phyloP scores from a whole-genome alignment of 202 grass and related monocot genomes.

The Saccharum hybrid region DNA sequence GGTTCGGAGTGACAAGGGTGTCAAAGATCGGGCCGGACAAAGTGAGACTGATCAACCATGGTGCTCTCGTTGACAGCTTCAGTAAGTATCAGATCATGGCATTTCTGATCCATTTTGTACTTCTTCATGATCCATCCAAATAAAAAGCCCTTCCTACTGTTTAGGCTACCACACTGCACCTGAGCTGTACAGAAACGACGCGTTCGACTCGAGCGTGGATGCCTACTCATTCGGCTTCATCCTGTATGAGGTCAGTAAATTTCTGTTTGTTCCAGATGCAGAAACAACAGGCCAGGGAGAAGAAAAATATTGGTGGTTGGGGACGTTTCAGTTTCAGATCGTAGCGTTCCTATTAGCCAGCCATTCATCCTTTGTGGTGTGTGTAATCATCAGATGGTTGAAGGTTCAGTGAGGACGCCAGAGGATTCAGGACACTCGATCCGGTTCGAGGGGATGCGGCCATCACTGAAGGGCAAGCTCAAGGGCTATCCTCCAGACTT shows the following conservation, averaged over 20 bases:
- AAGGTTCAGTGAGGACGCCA: slow-evolving; percentile 59
- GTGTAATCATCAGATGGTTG: slow-evolving; percentile 70
- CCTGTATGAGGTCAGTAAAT: slow-evolving; percentile 72
- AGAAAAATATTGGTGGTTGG: neutral
- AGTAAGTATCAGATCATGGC: slow-evolving; percentile 54
- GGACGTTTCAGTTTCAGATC: neutral
- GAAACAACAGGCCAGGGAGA: neutral
- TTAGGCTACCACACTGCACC: slow-evolving; percentile 80
- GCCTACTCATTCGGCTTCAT: slow-evolving; percentile 88
- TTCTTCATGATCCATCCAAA: neutral
- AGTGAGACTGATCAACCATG: slow-evolving; percentile 59
- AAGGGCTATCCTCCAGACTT: slow-evolving; percentile 80
- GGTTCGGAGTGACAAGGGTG: slow-evolving; percentile 70
- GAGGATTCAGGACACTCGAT: slow-evolving; percentile 61
- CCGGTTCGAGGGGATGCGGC: slow-evolving; percentile 65
- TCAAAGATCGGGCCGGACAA: slow-evolving; percentile 60
- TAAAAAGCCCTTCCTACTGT: neutral
- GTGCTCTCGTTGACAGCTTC: slow-evolving; percentile 58
- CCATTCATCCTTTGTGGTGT: neutral
- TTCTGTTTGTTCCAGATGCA: neutral
- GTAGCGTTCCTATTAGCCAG: neutral
- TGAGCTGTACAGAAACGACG: slow-evolving; percentile 77
- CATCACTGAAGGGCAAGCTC: slow-evolving; percentile 74
- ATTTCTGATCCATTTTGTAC: neutral
- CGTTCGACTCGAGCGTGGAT: slow-evolving; percentile 76